Evolutionary conservation across 208 protist species (phyloP).

Genomic region (Acanthamoeba sp.): DNA sequence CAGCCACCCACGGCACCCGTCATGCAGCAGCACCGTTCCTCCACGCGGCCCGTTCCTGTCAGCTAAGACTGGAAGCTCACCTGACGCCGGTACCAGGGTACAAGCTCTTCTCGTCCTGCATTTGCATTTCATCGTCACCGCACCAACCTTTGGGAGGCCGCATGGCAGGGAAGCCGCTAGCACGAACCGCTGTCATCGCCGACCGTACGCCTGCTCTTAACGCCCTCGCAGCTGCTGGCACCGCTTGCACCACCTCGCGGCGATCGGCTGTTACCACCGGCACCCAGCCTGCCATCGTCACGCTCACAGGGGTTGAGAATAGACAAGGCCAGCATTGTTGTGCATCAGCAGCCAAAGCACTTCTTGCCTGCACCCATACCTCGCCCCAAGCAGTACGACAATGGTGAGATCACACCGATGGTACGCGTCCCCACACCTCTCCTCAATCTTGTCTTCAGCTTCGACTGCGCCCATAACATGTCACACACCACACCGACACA

Average conservation of each 20-base stretch:
- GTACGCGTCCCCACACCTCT: background rate
- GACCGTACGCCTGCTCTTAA: background rate
- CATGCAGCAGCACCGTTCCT: too few species aligned
- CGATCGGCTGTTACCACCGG: background rate
- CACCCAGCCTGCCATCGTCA: background rate
- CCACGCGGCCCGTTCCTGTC: too few species aligned
- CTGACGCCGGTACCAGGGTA: too few species aligned
- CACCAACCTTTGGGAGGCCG: background rate
- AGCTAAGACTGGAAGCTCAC: too few species aligned
- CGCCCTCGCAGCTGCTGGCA: background rate
- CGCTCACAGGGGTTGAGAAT: background rate
- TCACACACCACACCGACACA: too few species aligned
- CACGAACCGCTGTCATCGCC: background rate
- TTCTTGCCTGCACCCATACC: slow-evolving; percentile 8
- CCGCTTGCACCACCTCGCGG: background rate
- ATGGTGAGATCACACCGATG: slow-evolving; percentile 12
- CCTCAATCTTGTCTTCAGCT: too few species aligned
- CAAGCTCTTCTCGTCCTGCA: slow-evolving; percentile 27
- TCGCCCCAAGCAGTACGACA: slow-evolving; percentile 18
- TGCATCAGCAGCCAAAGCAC: slow-evolving; percentile 25
- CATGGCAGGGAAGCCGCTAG: background rate
- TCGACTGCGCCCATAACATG: too few species aligned
- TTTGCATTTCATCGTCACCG: slow-evolving; percentile 9
- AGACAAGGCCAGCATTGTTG: slow-evolving; percentile 26
- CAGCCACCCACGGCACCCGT: too few species aligned